These are phyloP conservation scores for Cutaneotrichosporon sp. DNA, from an alignment of 1,284 basidiomycete genomes.

Conservation along the genomic window DNA sequence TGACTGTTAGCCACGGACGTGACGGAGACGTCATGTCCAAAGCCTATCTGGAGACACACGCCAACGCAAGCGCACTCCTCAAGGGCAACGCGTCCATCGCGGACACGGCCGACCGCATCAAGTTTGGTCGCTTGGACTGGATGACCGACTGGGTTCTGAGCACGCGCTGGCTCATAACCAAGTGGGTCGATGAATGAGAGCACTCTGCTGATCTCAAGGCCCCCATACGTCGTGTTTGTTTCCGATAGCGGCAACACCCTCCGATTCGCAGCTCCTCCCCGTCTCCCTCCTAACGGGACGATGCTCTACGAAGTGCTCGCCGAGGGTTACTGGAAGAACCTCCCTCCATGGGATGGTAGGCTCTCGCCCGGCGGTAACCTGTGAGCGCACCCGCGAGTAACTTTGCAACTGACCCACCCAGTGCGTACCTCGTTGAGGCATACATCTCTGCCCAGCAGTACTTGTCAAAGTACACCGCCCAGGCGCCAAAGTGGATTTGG, in stretches of 20 bases:
- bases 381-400: constrained; percentile 24
- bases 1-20: constrained; percentile 28
- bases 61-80: constrained; percentile 31
- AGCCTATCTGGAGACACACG: constrained; percentile 29
- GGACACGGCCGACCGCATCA: constrained; percentile 21
- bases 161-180: constrained; percentile 43
- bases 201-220: constrained; percentile 12
- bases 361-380: constrained; percentile 33
- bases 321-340: constrained; percentile 31
- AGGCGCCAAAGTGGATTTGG: constrained; percentile 35
- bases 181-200: constrained; percentile 2
- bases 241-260: constrained; percentile 34
- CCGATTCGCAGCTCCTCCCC: constrained; percentile 34
- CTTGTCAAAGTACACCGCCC: background rate
- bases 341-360: constrained; percentile 32
- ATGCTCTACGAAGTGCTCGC: constrained; percentile 31
- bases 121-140: constrained; percentile 45
- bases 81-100: constrained; percentile 6
- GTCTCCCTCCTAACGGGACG: constrained; percentile 31
- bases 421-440: constrained; percentile 9
- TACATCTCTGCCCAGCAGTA: constrained; percentile 1
- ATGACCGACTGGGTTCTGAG: constrained; percentile 37
- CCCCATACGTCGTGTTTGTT: constrained; percentile 43
- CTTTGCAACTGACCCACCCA: background rate
- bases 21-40: constrained; percentile 24